Evolutionary conservation across 805 yeast species (phyloP).

Genomic region (Grigorovia transvaalensis): DNA sequence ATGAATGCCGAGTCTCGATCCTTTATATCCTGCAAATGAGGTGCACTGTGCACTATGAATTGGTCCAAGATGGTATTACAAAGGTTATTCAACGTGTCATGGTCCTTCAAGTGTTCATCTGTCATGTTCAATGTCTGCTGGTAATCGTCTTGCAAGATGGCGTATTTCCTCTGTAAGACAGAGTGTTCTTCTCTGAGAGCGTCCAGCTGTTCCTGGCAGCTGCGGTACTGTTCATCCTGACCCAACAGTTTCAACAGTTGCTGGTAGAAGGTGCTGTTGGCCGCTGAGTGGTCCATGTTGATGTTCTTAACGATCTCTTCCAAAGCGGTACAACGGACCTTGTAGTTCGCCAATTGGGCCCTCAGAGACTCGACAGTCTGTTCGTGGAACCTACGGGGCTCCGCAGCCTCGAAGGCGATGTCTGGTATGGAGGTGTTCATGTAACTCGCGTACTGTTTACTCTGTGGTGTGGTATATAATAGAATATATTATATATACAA

Average conservation of each 20-base stretch:
- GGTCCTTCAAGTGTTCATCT: constrained; percentile 22
- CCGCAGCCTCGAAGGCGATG: not conserved
- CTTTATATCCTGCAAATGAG: not conserved
- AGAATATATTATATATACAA: not conserved
- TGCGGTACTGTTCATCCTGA: constrained; percentile 15
- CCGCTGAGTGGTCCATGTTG: not conserved
- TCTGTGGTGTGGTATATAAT: too few species aligned
- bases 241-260: constrained; percentile 14
- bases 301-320: constrained; percentile 24
- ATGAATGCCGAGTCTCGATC: not conserved
- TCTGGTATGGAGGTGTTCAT: not conserved
- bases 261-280: constrained; percentile 14
- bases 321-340: constrained; percentile 27
- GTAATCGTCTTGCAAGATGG: constrained; percentile 20
- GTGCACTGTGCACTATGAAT: not conserved
- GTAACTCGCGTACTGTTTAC: too few species aligned
- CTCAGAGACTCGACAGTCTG: constrained; percentile 15
- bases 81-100: constrained; percentile 16
- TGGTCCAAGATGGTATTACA: constrained; percentile 15
- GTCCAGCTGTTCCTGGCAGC: constrained; percentile 3
- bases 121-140: constrained; percentile 20
- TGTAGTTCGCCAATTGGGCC: constrained; percentile 34
- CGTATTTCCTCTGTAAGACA: not conserved
- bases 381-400: not conserved
- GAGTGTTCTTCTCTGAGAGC: constrained; percentile 1